Base-by-base conservation (phyloP, 1,139 yeast genomes). In the Nakaseomyces glabratus region DNA sequence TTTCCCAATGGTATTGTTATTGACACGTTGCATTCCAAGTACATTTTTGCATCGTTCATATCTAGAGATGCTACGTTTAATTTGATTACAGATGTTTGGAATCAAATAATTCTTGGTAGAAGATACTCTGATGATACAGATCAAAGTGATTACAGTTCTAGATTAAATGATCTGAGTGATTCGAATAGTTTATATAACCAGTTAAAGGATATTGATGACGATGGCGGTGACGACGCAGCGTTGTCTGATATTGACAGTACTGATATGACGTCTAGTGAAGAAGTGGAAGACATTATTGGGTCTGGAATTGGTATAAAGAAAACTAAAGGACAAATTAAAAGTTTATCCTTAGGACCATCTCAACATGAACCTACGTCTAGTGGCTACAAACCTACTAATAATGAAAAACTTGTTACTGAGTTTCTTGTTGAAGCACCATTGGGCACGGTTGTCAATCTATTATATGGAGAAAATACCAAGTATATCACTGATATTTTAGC, bases 1-100 rank as follows among this genome's bases (percentile, higher is more conserved):
- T 78, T 81, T 42, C 88, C 86, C 9, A 81, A 80, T 52, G 86
- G 85, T 3, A 74, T 82, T 53, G 72, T 76, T 23, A 69, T 82
- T 21, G 69, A 76, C 40, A 80, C 90, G 0, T 61, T 80, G 38
- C 85, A 80, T 48, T 79, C 78, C 34, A 76, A 73, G 46, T 77
- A 76, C 49, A 68, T 73, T 0, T 81, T 82, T 65, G 90, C 90
- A 0, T 74, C 85, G 0, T 76, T 82, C 42, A 61, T 80, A 22
- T 65, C 76, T 6, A 66, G 93, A 52, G 93, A 81, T 52, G 43
- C 75, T 0, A 69, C 82, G 0, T 80, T 76, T 54, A 74, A 70
- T 34, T 53, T 73, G 30, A 69, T 82, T 29, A 68, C 76, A 6
- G 71, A 66, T 38, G 73, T 77, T 2, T 81, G 90, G 90, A 60